Evolutionary conservation across 2,329 filamentous ascomycete species (phyloP).

Genomic region (Phyllachora maydis): DNA sequence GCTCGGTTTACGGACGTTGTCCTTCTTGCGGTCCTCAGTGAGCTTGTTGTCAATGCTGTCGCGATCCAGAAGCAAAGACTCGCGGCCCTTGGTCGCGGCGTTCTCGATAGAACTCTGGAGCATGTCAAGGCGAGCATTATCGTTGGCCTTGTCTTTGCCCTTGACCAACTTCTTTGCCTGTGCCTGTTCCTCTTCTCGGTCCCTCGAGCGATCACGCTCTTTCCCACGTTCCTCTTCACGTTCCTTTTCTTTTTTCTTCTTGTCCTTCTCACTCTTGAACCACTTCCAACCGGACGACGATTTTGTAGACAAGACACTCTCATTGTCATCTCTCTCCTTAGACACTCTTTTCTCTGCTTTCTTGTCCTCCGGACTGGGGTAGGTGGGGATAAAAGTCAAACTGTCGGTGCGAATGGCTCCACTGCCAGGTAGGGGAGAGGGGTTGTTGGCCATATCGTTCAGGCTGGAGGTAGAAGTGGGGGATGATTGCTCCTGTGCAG

Average conservation of each 20-base stretch:
- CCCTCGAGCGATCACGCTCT: constrained; percentile 38
- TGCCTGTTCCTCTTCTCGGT: constrained; percentile 37
- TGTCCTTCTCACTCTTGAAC: constrained; percentile 60
- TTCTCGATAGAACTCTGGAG: constrained; percentile 74
- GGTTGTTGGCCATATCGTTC: constrained; percentile 43
- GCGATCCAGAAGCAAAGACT: constrained; percentile 69
- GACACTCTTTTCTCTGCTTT: constrained; percentile 54
- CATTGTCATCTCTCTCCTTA: constrained; percentile 45
- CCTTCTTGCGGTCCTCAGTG: constrained; percentile 67
- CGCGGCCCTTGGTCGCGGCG: constrained; percentile 42
- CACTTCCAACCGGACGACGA: constrained; percentile 79
- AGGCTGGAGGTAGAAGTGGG: too few species aligned
- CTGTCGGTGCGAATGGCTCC: constrained; percentile 49
- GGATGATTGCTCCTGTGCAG: too few species aligned
- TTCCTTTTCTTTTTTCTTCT: constrained; percentile 34
- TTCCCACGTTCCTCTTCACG: constrained; percentile 44
- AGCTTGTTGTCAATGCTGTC: constrained; percentile 51
- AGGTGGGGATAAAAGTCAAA: constrained; percentile 61
- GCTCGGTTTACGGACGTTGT: constrained; percentile 49
- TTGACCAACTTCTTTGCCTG: constrained; percentile 39
- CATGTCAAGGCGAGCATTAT: constrained; percentile 68
- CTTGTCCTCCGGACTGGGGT: constrained; percentile 41
- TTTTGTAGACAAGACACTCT: constrained; percentile 58
- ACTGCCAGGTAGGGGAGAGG: constrained; percentile 50
- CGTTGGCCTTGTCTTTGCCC: constrained; percentile 43